Evolutionary conservation across 1,284 basidiomycete species (phyloP).

Genomic region (Xerocomus amazonicus): DNA sequence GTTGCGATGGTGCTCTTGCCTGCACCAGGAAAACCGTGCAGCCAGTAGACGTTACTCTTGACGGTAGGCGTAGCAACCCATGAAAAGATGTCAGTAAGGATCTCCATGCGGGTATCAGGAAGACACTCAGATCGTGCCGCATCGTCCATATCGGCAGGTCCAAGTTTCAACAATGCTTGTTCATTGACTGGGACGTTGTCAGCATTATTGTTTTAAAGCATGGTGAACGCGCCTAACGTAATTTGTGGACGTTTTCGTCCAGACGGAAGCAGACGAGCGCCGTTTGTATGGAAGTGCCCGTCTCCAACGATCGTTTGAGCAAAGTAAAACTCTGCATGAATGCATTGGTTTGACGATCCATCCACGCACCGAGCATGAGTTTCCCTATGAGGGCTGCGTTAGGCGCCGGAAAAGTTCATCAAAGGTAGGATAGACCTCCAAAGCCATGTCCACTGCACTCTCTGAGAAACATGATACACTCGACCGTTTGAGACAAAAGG

Average conservation of each 20-base stretch:
- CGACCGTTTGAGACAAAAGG: slow-evolving; percentile 31
- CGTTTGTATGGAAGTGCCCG: slow-evolving; percentile 21
- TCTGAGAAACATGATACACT: slow-evolving; percentile 34
- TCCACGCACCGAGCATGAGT: slow-evolving; percentile 14
- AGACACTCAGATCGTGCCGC: slow-evolving; percentile 25
- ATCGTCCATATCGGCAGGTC: slow-evolving; percentile 31
- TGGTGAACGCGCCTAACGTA: slow-evolving; percentile 16
- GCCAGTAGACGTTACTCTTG: slow-evolving; percentile 30
- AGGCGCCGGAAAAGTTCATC: not conserved
- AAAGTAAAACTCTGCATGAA: slow-evolving; percentile 25
- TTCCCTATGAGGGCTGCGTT: slow-evolving; percentile 11
- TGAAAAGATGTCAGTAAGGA: slow-evolving; percentile 24
- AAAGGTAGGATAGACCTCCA: slow-evolving; percentile 16
- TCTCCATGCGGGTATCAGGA: slow-evolving; percentile 29
- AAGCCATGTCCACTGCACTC: slow-evolving; percentile 34
- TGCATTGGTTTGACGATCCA: slow-evolving; percentile 19
- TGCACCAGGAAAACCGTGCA: slow-evolving; percentile 31
- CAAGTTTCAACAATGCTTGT: slow-evolving; percentile 25
- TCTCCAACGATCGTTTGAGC: slow-evolving; percentile 27
- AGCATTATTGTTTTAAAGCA: not conserved
- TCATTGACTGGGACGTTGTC: slow-evolving; percentile 16
- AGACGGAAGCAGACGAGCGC: slow-evolving; percentile 29
- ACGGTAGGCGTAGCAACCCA: slow-evolving; percentile 23
- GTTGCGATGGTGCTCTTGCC: slow-evolving; percentile 34
- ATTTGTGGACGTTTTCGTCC: slow-evolving; percentile 26